A percentile compares a stretch with the other conserved stretches of the same genome.
Evolutionary conservation across 345 rosid species (phyloP).

Genomic region (Eucalyptus cloeziana): DNA sequence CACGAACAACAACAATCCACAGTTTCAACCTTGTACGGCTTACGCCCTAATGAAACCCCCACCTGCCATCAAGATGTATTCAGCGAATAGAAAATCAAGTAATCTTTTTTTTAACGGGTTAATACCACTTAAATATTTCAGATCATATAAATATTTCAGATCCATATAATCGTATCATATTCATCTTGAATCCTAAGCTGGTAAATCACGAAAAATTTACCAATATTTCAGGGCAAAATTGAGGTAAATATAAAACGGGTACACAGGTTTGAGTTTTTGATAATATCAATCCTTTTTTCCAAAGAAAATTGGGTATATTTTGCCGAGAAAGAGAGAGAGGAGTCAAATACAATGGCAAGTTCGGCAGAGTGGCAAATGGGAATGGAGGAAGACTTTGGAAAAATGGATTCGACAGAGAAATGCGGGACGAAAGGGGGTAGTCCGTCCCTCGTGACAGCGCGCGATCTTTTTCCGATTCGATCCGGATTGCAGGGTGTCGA

Average conservation of each 20-base stretch:
- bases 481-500: not conserved
- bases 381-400: not conserved
- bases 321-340: not conserved
- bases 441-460: not conserved
- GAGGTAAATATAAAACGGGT: fast-evolving
- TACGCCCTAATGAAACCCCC: not conserved
- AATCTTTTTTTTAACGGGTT: not conserved
- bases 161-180: fast-evolving
- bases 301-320: not conserved
- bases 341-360: not conserved
- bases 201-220: not conserved
- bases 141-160: not conserved
- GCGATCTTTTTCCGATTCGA: not conserved
- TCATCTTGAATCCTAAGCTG: fast-evolving
- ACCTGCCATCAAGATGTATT: not conserved
- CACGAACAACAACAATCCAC: not conserved
- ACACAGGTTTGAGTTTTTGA: too few relatives aligned
- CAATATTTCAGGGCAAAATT: fast-evolving
- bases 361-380: not conserved
- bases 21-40: not conserved
- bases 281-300: fast-evolving
- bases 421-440: not conserved
- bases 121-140: not conserved
- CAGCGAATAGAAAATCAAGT: not conserved
- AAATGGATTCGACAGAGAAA: not conserved